These are phyloP conservation scores for Tricholoma saponaceum DNA, from an alignment of 768 basidiomycete genomes.

Conservation along the genomic window DNA sequence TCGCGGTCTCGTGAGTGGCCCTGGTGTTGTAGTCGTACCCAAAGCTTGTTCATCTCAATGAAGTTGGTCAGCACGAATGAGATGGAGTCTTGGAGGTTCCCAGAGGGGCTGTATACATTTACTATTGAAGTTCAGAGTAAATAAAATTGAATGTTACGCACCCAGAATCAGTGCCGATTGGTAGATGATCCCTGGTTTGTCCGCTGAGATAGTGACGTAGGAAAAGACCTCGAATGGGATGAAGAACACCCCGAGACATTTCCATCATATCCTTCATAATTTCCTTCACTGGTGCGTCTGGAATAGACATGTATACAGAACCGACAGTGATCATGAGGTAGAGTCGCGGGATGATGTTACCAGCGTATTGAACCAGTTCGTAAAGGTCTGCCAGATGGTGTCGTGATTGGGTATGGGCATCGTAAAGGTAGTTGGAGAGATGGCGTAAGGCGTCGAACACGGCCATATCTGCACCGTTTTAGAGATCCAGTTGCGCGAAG, in stretches of 20 bases:
- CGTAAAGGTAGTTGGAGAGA: conserved; percentile 93
- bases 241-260: conserved; percentile 95
- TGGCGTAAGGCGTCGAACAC: conserved; percentile 96
- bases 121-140: conserved; percentile 3
- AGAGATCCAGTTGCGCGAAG: background rate
- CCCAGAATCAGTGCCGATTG: conserved; percentile 82
- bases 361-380: conserved; percentile 99
- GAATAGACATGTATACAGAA: conserved; percentile 97
- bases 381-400: conserved; percentile 98
- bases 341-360: conserved; percentile 89
- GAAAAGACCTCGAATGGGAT: conserved; percentile 96
- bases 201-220: conserved; percentile 95
- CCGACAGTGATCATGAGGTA: conserved; percentile 99
- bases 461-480: conserved; percentile 76
- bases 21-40: conserved; percentile 98
- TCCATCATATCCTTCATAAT: conserved; percentile 99
- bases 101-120: conserved; percentile 57
- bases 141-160: conserved; percentile 30
- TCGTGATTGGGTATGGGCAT: conserved; percentile 85
- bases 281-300: conserved; percentile 96
- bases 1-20: conserved; percentile 97
- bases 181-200: conserved; percentile 94
- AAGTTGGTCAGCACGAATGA: conserved; percentile 97
- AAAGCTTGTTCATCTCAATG: conserved; percentile 99
- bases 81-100: conserved; percentile 93